phyloP scores from a whole-genome alignment of 2,329 filamentous ascomycete genomes.

The Pseudogymnoascus sp. region DNA sequence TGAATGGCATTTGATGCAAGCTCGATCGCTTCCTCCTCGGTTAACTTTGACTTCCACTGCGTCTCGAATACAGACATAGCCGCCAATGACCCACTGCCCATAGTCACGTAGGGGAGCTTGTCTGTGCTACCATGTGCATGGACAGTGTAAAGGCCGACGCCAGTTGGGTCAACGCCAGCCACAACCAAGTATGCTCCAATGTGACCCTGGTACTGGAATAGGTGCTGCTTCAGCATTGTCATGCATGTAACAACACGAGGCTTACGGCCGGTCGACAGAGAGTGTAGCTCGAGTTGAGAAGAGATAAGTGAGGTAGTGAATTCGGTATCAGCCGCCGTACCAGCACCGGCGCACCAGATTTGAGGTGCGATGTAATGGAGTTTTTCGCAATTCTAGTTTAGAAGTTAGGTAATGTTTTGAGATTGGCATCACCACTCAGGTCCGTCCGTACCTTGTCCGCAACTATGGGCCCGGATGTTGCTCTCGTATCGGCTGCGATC shows the following conservation, averaged over 20 bases:
- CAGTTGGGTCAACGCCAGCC: constrained; percentile 92
- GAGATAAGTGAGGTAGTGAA: constrained; percentile 98
- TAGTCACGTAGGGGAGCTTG: constrained; percentile 98
- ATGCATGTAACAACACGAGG: constrained; percentile 98
- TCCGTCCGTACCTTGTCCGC: constrained; percentile 73
- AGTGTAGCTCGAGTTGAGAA: constrained; percentile 95
- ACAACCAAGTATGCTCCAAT: constrained; percentile 98
- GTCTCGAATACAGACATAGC: constrained; percentile 99
- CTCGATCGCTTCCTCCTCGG: constrained; percentile 72
- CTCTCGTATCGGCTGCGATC: constrained; percentile 97
- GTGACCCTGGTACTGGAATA: constrained; percentile 96
- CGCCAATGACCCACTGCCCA: constrained; percentile 92
- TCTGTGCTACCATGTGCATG: constrained; percentile 97
- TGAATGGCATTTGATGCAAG: constrained; percentile 81
- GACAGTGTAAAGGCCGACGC: constrained; percentile 91
- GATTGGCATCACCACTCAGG: background rate
- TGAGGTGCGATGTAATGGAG: constrained; percentile 97
- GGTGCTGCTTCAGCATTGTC: constrained; percentile 98
- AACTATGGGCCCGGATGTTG: constrained; percentile 94
- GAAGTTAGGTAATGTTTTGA: background rate
- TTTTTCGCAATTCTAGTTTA: constrained; percentile 86
- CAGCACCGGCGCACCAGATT: constrained; percentile 98
- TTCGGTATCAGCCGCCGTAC: constrained; percentile 96
- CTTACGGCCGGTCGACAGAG: constrained; percentile 91
- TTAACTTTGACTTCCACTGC: constrained; percentile 76